Evolutionary conservation across 768 basidiomycete genomes (phyloP).

Genomic region (Tulasnella sp.): DNA sequence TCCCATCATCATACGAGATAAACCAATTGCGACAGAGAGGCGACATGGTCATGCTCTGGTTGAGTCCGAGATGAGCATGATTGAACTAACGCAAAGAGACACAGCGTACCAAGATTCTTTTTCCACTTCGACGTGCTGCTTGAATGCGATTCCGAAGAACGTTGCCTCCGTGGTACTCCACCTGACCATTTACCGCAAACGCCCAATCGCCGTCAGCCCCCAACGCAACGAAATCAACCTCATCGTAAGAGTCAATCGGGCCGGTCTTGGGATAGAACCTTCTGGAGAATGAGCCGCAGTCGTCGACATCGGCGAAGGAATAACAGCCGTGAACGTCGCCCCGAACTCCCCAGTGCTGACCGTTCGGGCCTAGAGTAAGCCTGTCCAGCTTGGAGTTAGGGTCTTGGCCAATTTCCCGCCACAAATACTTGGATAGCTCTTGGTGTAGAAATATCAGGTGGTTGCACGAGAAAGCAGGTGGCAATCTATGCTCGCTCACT

Average conservation of each 20-base stretch:
- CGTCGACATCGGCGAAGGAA: neutral
- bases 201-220: neutral
- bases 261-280: neutral
- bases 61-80: neutral
- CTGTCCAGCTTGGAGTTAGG: conserved; percentile 18
- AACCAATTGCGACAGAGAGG: conserved; percentile 5
- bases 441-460: neutral
- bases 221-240: neutral
- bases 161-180: neutral
- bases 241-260: neutral
- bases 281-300: neutral
- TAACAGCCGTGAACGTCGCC: neutral
- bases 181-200: neutral
- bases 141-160: neutral
- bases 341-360: conserved; percentile 8
- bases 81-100: neutral
- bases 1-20: conserved; percentile 1
- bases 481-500: conserved; percentile 3
- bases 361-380: conserved; percentile 4
- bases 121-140: neutral
- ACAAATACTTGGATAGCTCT: conserved; percentile 29
- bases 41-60: conserved; percentile 8
- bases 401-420: conserved; percentile 24
- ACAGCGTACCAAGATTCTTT: neutral
- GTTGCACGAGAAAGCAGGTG: neutral